Evolutionary conservation across 495 filamentous ascomycete genomes (phyloP), one percentile per base, ranked within the genome.

Genomic region (Chaetomium fimeti): DNA sequence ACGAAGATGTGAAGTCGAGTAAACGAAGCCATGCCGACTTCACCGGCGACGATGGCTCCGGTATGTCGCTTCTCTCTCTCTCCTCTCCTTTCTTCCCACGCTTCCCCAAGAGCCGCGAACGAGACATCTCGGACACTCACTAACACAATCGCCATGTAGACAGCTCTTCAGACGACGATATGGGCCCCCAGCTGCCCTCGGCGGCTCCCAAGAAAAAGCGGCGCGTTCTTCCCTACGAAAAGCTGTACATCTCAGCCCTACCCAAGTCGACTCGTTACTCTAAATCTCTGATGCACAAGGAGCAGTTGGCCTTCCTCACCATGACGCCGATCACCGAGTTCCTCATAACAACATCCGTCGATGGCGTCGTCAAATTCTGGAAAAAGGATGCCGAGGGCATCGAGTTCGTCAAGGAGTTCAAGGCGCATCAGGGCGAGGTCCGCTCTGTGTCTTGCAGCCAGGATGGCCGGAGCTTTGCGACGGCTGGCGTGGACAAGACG

Each of bases 291-390:
- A 99, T 99, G 94, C 94, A 99, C 80, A 92, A 93, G 75, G 94
- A 98, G 64, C 91, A 96, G 77, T 77, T 98, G 55, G 84, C 88
- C 45, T 97, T 91, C 68, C 83, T 90, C 63, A 93, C 89, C 6
- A 84, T 97, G 63, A 94, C 95, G 1, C 94, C 92, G 1, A 79
- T 84, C 48, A 96, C 94, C 60, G 94, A 97, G 64, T 98, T 99
- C 72, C 77, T 98, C 28, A 93, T 99, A 57, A 98, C 94, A 3
- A 91, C 87, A 67, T 97, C 93, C 3, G 77, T 91, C 20, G 93
- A 99, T 74, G 95, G 95, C 3, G 88, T 92, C 0, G 93, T 98
- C 57, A 98, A 98, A 75, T 99, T 98, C 77, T 99, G 94, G 94
- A 98, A 99, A 82, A 99, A 99, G 78, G 84, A 90, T 65, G 86